Percentiles rank a stretch among this genome's conserved stretches.
Conservation (phyloP, 768 basidiomycete genomes). For the Mycena capillaripes region DNA sequence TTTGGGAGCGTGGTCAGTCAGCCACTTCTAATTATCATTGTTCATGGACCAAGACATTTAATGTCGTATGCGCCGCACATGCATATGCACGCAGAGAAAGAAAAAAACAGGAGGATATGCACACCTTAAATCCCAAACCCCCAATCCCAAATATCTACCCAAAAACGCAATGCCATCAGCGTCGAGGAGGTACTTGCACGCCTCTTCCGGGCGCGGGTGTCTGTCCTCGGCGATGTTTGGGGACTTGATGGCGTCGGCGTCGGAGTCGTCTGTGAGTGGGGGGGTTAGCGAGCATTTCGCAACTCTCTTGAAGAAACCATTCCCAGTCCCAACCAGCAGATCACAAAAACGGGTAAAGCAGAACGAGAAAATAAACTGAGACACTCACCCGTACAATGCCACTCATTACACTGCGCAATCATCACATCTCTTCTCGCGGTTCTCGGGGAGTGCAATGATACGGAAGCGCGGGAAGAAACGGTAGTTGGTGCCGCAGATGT, state of each 20-base stretch:
- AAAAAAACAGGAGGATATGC: too few species aligned
- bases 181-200: constrained; percentile 10
- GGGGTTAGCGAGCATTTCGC: too few species aligned
- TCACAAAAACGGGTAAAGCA: too few species aligned
- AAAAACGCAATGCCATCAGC: constrained; percentile 11
- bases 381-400: constrained; percentile 30
- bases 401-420: constrained; percentile 30
- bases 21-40: too few species aligned
- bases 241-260: background rate
- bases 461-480: constrained; percentile 33
- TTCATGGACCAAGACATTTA: too few species aligned
- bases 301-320: too few species aligned
- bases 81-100: too few species aligned
- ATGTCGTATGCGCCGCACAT: too few species aligned
- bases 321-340: too few species aligned
- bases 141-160: constrained; percentile 16
- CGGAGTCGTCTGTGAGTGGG: background rate
- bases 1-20: background rate
- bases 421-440: constrained; percentile 17
- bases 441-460: constrained; percentile 19
- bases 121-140: constrained; percentile 30
- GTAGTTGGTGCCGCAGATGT: constrained; percentile 32
- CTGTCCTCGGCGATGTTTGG: background rate
- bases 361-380: background rate
- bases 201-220: constrained; percentile 4